These are phyloP conservation scores for Zygosaccharomyces rouxii DNA, from an alignment of 805 yeast species.

Conservation along the genomic window DNA sequence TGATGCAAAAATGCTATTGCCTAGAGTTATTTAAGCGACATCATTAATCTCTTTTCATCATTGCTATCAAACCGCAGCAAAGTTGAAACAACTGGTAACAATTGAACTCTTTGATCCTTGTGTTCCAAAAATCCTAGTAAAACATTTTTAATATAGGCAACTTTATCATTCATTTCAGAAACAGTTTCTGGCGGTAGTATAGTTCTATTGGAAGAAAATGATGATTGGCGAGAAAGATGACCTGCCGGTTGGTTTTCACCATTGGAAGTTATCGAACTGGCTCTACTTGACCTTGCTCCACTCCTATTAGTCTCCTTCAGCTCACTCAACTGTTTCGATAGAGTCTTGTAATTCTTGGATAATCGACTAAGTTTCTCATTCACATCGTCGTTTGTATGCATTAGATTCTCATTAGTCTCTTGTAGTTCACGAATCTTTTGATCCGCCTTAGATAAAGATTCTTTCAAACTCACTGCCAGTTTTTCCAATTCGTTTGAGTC, in stretches of 20 bases:
- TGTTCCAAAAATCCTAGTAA: conserved; percentile 88
- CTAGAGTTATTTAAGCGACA: conserved; percentile 38
- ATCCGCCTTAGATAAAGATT: conserved; percentile 49
- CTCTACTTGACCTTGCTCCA: conserved; percentile 34
- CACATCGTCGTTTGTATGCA: conserved; percentile 62
- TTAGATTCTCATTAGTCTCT: conserved; percentile 47
- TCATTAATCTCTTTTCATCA: conserved; percentile 70
- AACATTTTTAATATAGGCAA: conserved; percentile 83
- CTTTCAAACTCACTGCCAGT: conserved; percentile 42
- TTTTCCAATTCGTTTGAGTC: conserved; percentile 33
- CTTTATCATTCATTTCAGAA: conserved; percentile 40
- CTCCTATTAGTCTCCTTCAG: conserved; percentile 35
- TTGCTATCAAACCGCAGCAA: conserved; percentile 60
- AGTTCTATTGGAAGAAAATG: conserved; percentile 14
- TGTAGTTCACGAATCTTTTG: conserved; percentile 54
- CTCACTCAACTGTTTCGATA: conserved; percentile 55
- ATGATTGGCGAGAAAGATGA: conserved; percentile 20
- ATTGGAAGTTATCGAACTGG: conserved; percentile 36
- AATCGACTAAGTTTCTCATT: conserved; percentile 61
- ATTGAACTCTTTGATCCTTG: conserved; percentile 80
- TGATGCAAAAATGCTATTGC: conserved; percentile 1
- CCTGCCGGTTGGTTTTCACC: conserved; percentile 15
- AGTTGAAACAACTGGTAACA: conserved; percentile 80
- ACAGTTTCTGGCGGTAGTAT: conserved; percentile 11
- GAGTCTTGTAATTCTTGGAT: conserved; percentile 61